These are phyloP conservation scores for Silene uniflora DNA, from an alignment of 148 eudicot species.

Conservation along the genomic window DNA sequence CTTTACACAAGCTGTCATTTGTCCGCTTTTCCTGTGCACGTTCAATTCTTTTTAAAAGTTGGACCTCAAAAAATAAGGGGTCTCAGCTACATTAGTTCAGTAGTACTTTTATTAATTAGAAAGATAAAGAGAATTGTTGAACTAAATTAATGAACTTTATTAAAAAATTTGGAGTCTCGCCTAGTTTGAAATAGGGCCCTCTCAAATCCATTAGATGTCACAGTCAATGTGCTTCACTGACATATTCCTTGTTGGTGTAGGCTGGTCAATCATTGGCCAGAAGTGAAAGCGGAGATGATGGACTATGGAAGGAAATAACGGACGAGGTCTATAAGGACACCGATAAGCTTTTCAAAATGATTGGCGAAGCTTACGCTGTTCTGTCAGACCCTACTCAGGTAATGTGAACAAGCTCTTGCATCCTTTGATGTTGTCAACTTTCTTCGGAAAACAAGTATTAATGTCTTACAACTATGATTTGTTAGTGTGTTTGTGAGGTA, in stretches of 20 bases:
- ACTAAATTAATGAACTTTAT: no score
- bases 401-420: constrained; percentile 11
- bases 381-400: constrained; percentile 89
- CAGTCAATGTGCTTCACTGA: constrained; percentile 7
- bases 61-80: no score
- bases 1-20: constrained; percentile 4
- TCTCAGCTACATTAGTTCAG: no score
- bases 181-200: no score
- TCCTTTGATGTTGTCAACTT: neutral
- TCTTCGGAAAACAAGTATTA: no score
- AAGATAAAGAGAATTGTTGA: no score
- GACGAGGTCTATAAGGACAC: constrained; percentile 79
- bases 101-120: no score
- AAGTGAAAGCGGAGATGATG: constrained; percentile 79
- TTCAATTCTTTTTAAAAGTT: no score
- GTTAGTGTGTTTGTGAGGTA: no score
- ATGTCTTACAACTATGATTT: no score
- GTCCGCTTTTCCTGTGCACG: neutral
- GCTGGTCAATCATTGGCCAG: constrained; percentile 76
- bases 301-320: constrained; percentile 74
- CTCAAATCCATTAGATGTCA: no score
- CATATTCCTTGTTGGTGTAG: constrained; percentile 32
- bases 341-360: constrained; percentile 90
- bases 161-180: no score
- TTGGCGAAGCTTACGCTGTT: constrained; percentile 91